Percentiles rank a stretch among this genome's conserved stretches.
These are phyloP conservation scores for Neurospora pannonica DNA, from an alignment of 495 filamentous ascomycete species.

Conservation along the genomic window DNA sequence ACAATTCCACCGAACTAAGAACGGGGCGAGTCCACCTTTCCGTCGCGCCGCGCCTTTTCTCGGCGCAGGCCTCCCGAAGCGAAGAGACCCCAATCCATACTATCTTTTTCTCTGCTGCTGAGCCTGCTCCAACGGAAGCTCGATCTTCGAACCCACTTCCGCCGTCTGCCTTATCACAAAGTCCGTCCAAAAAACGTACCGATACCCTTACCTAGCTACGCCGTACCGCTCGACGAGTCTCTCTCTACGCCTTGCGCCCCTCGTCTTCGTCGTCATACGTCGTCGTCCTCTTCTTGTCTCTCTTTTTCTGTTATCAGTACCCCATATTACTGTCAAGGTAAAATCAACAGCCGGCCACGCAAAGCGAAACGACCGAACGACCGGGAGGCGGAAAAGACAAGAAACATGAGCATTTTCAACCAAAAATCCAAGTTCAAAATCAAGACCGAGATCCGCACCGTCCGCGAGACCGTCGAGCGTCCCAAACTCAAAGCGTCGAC, in stretches of 20 bases:
- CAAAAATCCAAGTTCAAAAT: slow-evolving; percentile 29
- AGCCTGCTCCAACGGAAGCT: not conserved
- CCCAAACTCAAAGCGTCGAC: slow-evolving; percentile 6
- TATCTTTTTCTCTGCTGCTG: not conserved
- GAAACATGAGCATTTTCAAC: slow-evolving; percentile 26
- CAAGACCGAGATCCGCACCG: slow-evolving; percentile 21
- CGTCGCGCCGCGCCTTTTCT: not conserved
- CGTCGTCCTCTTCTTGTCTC: not conserved
- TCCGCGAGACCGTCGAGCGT: slow-evolving; percentile 18
- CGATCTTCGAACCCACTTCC: not conserved
- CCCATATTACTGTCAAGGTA: not conserved
- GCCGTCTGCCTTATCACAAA: not conserved
- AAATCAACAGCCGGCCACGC: not conserved
- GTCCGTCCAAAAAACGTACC: not conserved
- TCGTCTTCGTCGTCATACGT: not conserved
- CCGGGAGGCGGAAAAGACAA: not conserved
- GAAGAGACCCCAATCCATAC: not conserved
- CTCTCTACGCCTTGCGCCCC: not conserved
- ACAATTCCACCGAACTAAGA: not conserved
- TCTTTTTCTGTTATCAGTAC: not conserved
- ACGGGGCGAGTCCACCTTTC: not conserved
- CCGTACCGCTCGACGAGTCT: not conserved
- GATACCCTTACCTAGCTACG: not conserved
- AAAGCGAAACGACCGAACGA: not conserved
- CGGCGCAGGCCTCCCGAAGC: not conserved